These are phyloP conservation scores for Auxenochlorella protothecoides DNA, from an alignment of 139 green algal species.

Conservation along the genomic window DNA sequence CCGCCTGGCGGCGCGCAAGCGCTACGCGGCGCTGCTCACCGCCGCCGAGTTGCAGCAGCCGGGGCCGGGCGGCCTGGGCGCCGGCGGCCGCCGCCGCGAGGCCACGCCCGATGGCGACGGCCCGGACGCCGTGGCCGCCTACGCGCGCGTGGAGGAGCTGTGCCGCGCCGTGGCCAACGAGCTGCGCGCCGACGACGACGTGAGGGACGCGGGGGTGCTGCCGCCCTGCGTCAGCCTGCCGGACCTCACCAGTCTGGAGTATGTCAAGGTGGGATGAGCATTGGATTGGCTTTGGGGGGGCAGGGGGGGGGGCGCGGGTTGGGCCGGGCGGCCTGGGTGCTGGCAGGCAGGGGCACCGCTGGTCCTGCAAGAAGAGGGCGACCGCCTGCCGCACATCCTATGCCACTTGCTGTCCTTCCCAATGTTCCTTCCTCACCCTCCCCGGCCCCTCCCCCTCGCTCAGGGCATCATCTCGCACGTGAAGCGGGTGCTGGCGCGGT, in stretches of 20 bases:
- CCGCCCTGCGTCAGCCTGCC: constrained; percentile 31
- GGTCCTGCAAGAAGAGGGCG: neutral
- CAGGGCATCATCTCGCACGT: constrained; percentile 29
- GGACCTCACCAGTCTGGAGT: constrained; percentile 32
- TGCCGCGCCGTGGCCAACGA: constrained; percentile 32
- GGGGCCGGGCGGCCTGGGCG: neutral
- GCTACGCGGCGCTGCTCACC: constrained; percentile 30
- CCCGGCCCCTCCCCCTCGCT: no score
- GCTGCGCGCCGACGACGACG: constrained; percentile 33
- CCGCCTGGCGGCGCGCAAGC: constrained; percentile 20
- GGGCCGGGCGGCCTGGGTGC: neutral
- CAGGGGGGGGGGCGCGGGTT: neutral
- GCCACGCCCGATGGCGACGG: constrained; percentile 1
- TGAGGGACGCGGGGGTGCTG: constrained; percentile 28
- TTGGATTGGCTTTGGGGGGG: neutral
- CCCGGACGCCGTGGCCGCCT: constrained; percentile 4
- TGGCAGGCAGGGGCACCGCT: neutral
- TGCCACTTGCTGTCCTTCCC: no score
- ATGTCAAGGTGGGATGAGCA: constrained; percentile 15
- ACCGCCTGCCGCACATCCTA: neutral
- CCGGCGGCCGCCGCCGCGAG: neutral
- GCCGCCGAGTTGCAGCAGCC: constrained; percentile 18
- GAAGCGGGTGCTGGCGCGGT: constrained; percentile 16
- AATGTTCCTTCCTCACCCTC: no score
- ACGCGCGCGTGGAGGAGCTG: constrained; percentile 32